A percentile compares a stretch with the other conserved stretches of the same genome.
These are phyloP conservation scores for Drechslerella stenobrocha DNA, from an alignment of 2,329 filamentous ascomycete species.

Conservation along the genomic window DNA sequence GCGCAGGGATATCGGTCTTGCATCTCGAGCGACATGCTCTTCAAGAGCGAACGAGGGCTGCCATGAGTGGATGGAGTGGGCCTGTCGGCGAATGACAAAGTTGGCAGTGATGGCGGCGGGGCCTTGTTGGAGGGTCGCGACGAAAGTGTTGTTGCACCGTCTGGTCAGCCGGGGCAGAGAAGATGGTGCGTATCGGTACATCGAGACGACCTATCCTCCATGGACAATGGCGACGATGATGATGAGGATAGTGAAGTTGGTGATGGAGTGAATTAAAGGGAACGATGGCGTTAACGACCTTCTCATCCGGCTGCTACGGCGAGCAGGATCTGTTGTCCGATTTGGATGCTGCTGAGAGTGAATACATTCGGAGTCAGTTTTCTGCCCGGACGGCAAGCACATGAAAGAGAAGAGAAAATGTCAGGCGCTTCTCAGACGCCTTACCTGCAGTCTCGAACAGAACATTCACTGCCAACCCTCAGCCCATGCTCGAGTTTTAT, in stretches of 20 bases:
- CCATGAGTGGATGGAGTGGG: conserved; percentile 48
- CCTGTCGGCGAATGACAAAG: background rate
- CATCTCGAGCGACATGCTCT: conserved; percentile 73
- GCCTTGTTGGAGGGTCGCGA: background rate
- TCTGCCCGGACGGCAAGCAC: background rate
- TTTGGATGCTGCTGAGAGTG: background rate
- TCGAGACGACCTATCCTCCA: conserved; percentile 46
- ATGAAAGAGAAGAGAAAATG: background rate
- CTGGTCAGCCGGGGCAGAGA: conserved; percentile 48
- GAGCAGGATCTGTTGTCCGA: conserved; percentile 4
- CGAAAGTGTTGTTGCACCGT: conserved; percentile 22
- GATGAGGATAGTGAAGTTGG: background rate
- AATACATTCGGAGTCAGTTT: conserved; percentile 5
- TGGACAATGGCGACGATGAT: conserved; percentile 27
- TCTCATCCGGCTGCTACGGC: background rate
- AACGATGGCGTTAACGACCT: background rate
- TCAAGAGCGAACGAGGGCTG: conserved; percentile 53
- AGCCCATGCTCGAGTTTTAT: background rate
- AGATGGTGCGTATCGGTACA: conserved; percentile 41
- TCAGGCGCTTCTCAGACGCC: background rate
- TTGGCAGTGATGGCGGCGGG: background rate
- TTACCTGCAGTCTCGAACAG: conserved; percentile 1
- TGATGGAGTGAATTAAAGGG: background rate
- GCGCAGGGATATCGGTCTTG: conserved; percentile 90
- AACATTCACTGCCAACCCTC: background rate